Conservation (phyloP, 2,329 filamentous ascomycete species). For the Geosmithia putterillii region DNA sequence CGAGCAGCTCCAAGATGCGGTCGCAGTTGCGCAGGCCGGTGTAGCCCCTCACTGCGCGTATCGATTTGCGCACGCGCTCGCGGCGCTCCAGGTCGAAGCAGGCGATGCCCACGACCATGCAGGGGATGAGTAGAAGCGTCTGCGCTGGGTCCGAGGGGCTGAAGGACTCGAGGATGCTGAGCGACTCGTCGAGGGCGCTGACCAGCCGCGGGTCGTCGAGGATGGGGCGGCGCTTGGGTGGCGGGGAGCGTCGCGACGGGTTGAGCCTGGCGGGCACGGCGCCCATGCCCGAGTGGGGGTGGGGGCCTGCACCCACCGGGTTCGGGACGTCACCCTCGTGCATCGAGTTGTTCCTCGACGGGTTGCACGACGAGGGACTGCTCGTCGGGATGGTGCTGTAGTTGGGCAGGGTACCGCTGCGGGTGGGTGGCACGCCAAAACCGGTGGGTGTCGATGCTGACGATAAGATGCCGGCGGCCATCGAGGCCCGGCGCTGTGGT, state of each 20-base stretch:
- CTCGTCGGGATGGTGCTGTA: slow-evolving; percentile 5
- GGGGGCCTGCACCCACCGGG: no score
- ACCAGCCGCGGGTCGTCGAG: slow-evolving; percentile 39
- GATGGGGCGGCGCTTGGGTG: slow-evolving; percentile 31
- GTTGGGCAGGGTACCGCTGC: background rate
- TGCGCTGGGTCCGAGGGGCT: slow-evolving; percentile 45
- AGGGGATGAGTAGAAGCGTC: slow-evolving; percentile 47
- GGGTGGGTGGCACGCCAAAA: slow-evolving; percentile 1
- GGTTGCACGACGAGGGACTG: slow-evolving; percentile 19
- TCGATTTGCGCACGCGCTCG: slow-evolving; percentile 34
- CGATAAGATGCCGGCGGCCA: slow-evolving; percentile 16
- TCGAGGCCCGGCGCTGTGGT: slow-evolving; percentile 19
- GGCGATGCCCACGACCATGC: slow-evolving; percentile 47
- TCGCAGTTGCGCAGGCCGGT: slow-evolving; percentile 49
- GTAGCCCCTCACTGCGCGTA: slow-evolving; percentile 41
- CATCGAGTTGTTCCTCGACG: slow-evolving; percentile 26
- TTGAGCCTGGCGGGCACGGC: background rate
- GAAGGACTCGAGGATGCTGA: slow-evolving; percentile 42
- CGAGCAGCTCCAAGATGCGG: slow-evolving; percentile 37
- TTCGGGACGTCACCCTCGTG: slow-evolving; percentile 17
- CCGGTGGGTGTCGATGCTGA: slow-evolving; percentile 8
- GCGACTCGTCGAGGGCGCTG: slow-evolving; percentile 41
- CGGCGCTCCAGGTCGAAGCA: slow-evolving; percentile 41
- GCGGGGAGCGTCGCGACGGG: slow-evolving; percentile 20
- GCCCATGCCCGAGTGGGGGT: slow-evolving; percentile 5